Evolutionary conservation across 176 grass and related monocot genomes (phyloP), one percentile per base, ranked within the genome.

Genomic region (Musa itinerans): DNA sequence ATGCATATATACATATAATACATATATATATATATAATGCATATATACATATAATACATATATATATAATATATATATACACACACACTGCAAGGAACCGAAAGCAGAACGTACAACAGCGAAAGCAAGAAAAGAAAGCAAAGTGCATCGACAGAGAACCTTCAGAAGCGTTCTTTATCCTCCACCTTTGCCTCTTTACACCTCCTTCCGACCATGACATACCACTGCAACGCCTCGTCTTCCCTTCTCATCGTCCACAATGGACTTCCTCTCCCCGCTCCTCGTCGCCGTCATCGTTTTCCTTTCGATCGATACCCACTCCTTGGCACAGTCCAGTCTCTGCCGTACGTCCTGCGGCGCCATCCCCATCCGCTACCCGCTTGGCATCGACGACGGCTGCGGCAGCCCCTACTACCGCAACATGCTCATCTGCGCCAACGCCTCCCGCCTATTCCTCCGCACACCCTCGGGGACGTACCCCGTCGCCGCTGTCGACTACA

Each of bases 401-500:
- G 94, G 94, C 63, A 98, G 94, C 78, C 80, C 90, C 24, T 98
- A 98, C 83, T 98, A 98, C 78, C 94, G 88, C 68, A 90, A 78
- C 88, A 82, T 91, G 86, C 88, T 98, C 17, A 61, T 78, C 62
- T 98, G 90, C 81, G 52, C 75, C 62, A 82, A 92, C 78, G 73
- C 89, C 81, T 71, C 90, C 20, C 74, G 75, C 27, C 90, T 98
- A 17, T 80, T 69, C 68, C 89, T 98, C 23, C 90, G 90, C 59
- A 98, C 90, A 8, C 90, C 90, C 2, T 98, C 90, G 3, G 94
- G 94, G 65, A 85, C 83, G 2, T 98, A 98, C 78, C 88, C 82
- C 0, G 88, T 98, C 52, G 52, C 72, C 65, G 73, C 50, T 50
- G 81, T 89, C 10, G 88, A 93, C 81, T 98, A 98, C 82, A 71